Base-by-base conservation (phyloP, 148 eudicot species). In the Simmondsia chinensis region DNA sequence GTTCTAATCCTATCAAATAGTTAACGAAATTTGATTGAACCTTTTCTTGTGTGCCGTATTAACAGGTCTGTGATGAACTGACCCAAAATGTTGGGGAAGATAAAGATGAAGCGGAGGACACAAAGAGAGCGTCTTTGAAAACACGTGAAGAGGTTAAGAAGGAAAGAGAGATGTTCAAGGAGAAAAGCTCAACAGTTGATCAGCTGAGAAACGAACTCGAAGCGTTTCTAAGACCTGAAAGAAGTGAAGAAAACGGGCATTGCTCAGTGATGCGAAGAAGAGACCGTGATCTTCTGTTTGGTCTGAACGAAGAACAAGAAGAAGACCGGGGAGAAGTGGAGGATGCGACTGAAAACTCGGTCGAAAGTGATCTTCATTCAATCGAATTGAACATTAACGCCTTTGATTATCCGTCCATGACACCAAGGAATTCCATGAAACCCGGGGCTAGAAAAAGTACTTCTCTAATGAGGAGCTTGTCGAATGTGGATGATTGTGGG, bases 341-440 rank as follows among this genome's bases (percentile, higher is more conserved):
- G 61, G 69, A 68, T 49, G 70, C 39, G 16, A 49, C 52, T 1
- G 77, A 68, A 34, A 70, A 60, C 29, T 75, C 75, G 0, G 64
- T 21, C 22, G 87, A 75, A 46, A 78, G 87, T 53, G 97, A 84
- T 57, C 79, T 72, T 60, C 80, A 69, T 64, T 77, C 87, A 1
- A 61, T 77, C 33, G 94, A 75, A 29, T 46, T 81, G 39, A 76
- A 70, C 53, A 50, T 46, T 13, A 71, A 72, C 44, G 57, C 31
- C 8, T 36, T 59, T 57, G 20, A 61, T 39, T 49, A 32, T 33
- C 41, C 56, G 2, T 51, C 68, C 33, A 25, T 38, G 48, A 39
- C 26, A 25, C 69, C 52, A 37, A 57, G 33, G 20, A 32, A 62
- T 32, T 59, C 45, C 20, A 66, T 54, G 21, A 63, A 63, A 39